Evolutionary conservation across 2,329 filamentous ascomycete species (phyloP), one percentile per base, ranked within the genome.

Genomic region (Trichoderma atrobrunneum): DNA sequence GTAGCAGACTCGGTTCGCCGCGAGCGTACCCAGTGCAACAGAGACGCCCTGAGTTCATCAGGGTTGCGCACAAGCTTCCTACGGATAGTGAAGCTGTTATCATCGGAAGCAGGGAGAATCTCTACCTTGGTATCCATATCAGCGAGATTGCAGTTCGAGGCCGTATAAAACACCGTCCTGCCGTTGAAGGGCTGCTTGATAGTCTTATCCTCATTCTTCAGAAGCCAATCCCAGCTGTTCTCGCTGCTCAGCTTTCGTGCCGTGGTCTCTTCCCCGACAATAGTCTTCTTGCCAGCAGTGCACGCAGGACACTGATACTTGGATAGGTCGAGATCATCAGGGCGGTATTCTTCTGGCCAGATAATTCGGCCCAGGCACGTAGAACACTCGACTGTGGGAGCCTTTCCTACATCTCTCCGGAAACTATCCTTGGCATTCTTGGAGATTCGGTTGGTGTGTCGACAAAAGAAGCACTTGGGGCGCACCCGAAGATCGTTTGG

Each of bases 391-490:
- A 87, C 78, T n/a, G 76, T 79, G 0, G 85, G 85, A 0, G 84
- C 81, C 64, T 28, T 26, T 34, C 57, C 69, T 1, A 59, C 21
- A 18, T 65, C 60, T 14, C 18, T 16, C 16, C 48, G 28, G 48
- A n/a, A n/a, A 3, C 10, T 2, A 6, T 59, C 18, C 51, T 59
- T 0, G 11, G 12, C 21, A 1, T 24, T 21, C 21, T 73, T 63
- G 34, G 74, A 70, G 28, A 74, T 34, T 3, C 68, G 66, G 6
- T 34, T 24, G 30, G 32, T 11, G 7, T 80, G 76, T 14, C 85
- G 82, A 74, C 85, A 87, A 76, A 84, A 87, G 76, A 83, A 79
- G 76, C 86, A 87, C 76, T 87, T 87, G 34, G 85, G 75, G 1
- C 82, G 82, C 1, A 85, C 82, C 0, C 78, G 80, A n/a, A 87